phyloP scores from a whole-genome alignment of 2,329 filamentous ascomycete genomes.

The Tolypocladium guangdongense region DNA sequence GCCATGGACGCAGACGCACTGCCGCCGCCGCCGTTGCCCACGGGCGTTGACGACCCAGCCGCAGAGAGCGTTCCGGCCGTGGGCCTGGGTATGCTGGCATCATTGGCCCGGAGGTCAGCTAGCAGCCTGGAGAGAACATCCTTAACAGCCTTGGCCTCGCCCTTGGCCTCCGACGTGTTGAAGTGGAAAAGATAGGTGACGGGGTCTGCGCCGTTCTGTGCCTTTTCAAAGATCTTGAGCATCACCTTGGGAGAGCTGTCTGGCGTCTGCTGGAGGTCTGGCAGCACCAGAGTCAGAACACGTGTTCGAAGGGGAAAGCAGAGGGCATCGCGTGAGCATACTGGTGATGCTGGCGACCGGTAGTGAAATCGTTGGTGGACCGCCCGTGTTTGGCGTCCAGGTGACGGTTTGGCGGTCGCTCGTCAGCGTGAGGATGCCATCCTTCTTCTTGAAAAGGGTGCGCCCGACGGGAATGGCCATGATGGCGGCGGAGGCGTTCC shows the following conservation, averaged over 20 bases:
- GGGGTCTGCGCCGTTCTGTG: slow-evolving; percentile 44
- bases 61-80: slow-evolving; percentile 16
- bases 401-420: slow-evolving; percentile 62
- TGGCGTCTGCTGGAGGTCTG: slow-evolving; percentile 91
- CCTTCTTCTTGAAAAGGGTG: slow-evolving; percentile 88
- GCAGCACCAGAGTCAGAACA: neutral
- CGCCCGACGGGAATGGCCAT: slow-evolving; percentile 55
- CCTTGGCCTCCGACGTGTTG: slow-evolving; percentile 66
- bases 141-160: slow-evolving; percentile 77
- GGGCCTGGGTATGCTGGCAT: slow-evolving; percentile 39
- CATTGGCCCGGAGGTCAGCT: slow-evolving; percentile 50
- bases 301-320: neutral
- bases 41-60: slow-evolving; percentile 16
- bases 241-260: slow-evolving; percentile 83
- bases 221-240: slow-evolving; percentile 78
- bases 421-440: slow-evolving; percentile 70
- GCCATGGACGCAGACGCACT: slow-evolving; percentile 61
- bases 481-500: slow-evolving; percentile 1
- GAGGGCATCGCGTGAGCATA: slow-evolving; percentile 31
- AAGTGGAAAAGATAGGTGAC: slow-evolving; percentile 81
- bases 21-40: slow-evolving; percentile 15
- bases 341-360: slow-evolving; percentile 70
- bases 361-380: slow-evolving; percentile 57
- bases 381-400: slow-evolving; percentile 65
- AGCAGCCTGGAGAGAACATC: slow-evolving; percentile 72